A percentile compares a stretch with the other conserved stretches of the same genome.
Evolutionary conservation across 1,139 yeast genomes (phyloP).

Genomic region (Magnusiomyces tetraspermus): DNA sequence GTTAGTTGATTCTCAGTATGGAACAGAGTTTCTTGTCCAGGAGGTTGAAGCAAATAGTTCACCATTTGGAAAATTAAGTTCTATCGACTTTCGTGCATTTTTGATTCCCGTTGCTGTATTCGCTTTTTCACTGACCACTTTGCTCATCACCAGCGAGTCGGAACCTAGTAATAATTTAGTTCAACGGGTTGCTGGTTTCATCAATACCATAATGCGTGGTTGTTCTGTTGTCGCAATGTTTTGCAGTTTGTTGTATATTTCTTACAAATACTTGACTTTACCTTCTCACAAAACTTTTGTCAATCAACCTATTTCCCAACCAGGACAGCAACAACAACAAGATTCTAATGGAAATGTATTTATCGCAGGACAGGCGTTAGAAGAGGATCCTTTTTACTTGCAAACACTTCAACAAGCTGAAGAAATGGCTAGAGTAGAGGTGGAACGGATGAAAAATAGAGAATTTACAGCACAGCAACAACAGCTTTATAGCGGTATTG

Average conservation of each 20-base stretch:
- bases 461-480: too few species aligned
- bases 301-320: not conserved
- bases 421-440: not conserved
- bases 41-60: not conserved
- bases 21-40: too few species aligned
- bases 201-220: not conserved
- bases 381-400: not conserved
- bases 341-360: too few species aligned
- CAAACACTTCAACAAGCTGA: not conserved
- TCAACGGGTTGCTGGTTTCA: not conserved
- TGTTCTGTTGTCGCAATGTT: not conserved
- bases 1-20: too few species aligned
- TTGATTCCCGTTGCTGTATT: not conserved
- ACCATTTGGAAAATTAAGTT: not conserved
- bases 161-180: slow-evolving; percentile 1
- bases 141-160: not conserved
- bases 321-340: not conserved
- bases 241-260: not conserved
- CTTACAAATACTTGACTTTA: not conserved
- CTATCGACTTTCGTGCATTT: not conserved
- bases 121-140: not conserved
- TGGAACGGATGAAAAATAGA: too few species aligned
- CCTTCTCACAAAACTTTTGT: not conserved
- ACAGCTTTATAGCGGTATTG: too few species aligned
- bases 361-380: slow-evolving; percentile 2